Evolutionary conservation across 352 stramenopile genomes (phyloP), one percentile per base, ranked within the genome.

Genomic region (Elongisporangium prolatum): DNA sequence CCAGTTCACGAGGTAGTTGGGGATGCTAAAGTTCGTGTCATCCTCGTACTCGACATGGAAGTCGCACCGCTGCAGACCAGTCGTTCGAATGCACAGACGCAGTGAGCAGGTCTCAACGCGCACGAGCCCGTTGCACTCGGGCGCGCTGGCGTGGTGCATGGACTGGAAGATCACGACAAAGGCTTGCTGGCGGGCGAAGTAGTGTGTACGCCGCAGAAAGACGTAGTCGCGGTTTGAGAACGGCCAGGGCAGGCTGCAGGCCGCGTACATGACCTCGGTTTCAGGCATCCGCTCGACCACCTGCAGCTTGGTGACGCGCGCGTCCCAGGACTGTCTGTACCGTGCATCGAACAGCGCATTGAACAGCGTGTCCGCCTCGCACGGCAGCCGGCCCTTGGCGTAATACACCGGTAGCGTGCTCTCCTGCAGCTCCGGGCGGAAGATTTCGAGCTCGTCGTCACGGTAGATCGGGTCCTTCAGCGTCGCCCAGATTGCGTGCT

Each of bases 21-120:
- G 84, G 40, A 91, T 81, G 51, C 74, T 83, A 52, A 90, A 90
- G 57, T 88, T 80, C 7, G 81, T 90, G 38, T 93, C 84, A 57
- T 91, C 84, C 50, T 86, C 77, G 56, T 91, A 93, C 61, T 91
- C 79, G 18, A 87, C 61, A 63, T 84, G 80, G 44, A 91, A 74
- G 40, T 89, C 79, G 57, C 84, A 93, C 37, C 73, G 74, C 55
- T 74, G 77, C 47, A 72, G 77, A 1, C 72, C 75, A 1, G 84
- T 69, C 14, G 68, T 76, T 4, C 81, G 81, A 40, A 93, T 82
- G 28, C 75, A 86, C 37, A 93, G 55, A 1, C 78, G 72, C 55
- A 88, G 54, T 9, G 65, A 61, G 48, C 76, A 90, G 1, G 75
- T 88, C 55, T 93, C 80, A 2, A 93, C 81, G 13, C 84, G 71